Evolutionary conservation across 2,329 filamentous ascomycete species (phyloP).

Genomic region (Penicillium sp.): DNA sequence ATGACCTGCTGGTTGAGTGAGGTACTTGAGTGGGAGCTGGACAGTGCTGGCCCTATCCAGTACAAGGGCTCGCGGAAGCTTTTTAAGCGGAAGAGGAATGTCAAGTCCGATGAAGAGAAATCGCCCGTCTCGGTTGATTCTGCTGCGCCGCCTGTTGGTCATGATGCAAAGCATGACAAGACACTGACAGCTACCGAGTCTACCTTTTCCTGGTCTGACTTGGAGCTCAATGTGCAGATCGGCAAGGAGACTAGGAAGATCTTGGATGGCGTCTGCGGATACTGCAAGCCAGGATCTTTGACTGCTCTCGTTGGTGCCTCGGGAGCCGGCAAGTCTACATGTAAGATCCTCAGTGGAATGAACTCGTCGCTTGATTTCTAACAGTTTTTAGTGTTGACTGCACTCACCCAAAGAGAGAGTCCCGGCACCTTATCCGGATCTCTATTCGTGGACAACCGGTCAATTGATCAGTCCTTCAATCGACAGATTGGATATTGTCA

Average conservation of each 20-base stretch:
- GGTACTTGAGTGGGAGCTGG: slow-evolving; percentile 56
- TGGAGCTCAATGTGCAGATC: slow-evolving; percentile 66
- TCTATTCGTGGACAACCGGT: slow-evolving; percentile 62
- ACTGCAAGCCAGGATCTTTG: slow-evolving; percentile 71
- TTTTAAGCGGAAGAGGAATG: slow-evolving; percentile 6
- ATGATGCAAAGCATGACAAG: slow-evolving; percentile 24
- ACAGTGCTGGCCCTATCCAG: slow-evolving; percentile 61
- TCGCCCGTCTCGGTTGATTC: slow-evolving; percentile 25
- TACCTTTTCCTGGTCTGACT: slow-evolving; percentile 65
- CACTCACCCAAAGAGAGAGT: slow-evolving; percentile 65
- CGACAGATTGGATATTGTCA: slow-evolving; percentile 67
- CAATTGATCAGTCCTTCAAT: slow-evolving; percentile 59
- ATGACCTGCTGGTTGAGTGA: slow-evolving; percentile 68
- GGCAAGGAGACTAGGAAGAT: slow-evolving; percentile 56
- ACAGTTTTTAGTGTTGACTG: slow-evolving; percentile 63
- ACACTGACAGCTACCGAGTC: slow-evolving; percentile 53
- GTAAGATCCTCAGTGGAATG: slow-evolving; percentile 16
- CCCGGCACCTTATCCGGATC: slow-evolving; percentile 59
- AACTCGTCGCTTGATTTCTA: background rate
- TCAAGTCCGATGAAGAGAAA: slow-evolving; percentile 24
- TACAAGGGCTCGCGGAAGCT: slow-evolving; percentile 59
- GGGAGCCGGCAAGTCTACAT: slow-evolving; percentile 65
- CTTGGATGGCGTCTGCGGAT: slow-evolving; percentile 66
- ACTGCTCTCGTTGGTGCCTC: slow-evolving; percentile 75
- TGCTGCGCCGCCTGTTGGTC: slow-evolving; percentile 20